A percentile compares a stretch with the other conserved stretches of the same genome.
phyloP scores from a whole-genome alignment of 169 alveolate species.

The Babesia divergens region DNA sequence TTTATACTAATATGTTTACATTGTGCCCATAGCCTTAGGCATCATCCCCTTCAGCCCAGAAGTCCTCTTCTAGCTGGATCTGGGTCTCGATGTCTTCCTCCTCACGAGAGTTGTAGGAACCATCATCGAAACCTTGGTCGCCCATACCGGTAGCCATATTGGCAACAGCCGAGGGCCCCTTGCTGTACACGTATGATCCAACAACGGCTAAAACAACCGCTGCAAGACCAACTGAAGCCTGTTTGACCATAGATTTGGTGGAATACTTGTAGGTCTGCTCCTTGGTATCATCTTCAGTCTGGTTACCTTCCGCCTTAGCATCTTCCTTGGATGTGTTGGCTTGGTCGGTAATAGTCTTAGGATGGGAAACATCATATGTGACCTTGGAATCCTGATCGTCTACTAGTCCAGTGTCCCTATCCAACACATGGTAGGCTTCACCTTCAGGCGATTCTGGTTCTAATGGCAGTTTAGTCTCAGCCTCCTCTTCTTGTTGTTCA shows the following conservation, averaged over 20 bases:
- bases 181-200: constrained; percentile 25
- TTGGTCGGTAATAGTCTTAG: neutral
- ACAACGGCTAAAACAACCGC: constrained; percentile 27
- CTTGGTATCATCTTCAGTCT: neutral
- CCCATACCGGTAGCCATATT: neutral
- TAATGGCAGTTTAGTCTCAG: neutral
- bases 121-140: constrained; percentile 33
- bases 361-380: too few relatives aligned
- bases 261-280: neutral
- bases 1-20: neutral
- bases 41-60: constrained; percentile 56
- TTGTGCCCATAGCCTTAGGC: neutral
- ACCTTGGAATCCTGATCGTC: too few relatives aligned
- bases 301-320: neutral
- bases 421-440: neutral
- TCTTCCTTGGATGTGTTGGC: constrained; percentile 11
- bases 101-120: neutral
- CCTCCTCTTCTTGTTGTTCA: neutral
- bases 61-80: constrained; percentile 31
- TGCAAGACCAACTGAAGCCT: constrained; percentile 33
- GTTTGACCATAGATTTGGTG: constrained; percentile 1
- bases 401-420: too few relatives aligned
- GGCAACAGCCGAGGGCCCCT: constrained; percentile 11
- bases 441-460: neutral
- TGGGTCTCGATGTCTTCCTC: constrained; percentile 18